A percentile compares a stretch with the other conserved stretches of the same genome.
Evolutionary conservation across 2,329 filamentous ascomycete species (phyloP).

Genomic region (Phialemonium atrogriseum): DNA sequence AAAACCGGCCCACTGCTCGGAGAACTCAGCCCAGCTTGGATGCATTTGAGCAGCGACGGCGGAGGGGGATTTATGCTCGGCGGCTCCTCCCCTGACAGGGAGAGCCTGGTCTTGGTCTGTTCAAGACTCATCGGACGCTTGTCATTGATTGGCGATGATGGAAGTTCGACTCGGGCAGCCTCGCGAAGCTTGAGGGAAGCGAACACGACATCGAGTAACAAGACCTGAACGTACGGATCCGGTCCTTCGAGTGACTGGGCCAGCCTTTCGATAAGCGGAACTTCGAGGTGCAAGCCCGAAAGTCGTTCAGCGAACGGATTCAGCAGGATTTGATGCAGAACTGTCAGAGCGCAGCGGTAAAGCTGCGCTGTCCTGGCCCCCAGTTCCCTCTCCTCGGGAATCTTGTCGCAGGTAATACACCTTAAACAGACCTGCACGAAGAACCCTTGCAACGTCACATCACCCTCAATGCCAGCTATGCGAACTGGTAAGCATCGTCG

Average conservation of each 20-base stretch:
- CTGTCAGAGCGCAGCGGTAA: conserved; percentile 60
- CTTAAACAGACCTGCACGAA: conserved; percentile 58
- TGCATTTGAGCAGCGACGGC: conserved; percentile 67
- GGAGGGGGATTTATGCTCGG: conserved; percentile 45
- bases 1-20: conserved; percentile 65
- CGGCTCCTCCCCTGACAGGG: conserved; percentile 23
- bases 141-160: conserved; percentile 37
- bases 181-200: conserved; percentile 62
- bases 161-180: conserved; percentile 26
- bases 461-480: conserved; percentile 43
- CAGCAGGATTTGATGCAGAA: conserved; percentile 61
- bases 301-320: conserved; percentile 53
- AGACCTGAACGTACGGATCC: conserved; percentile 65
- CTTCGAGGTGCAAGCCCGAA: conserved; percentile 59
- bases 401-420: conserved; percentile 43
- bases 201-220: conserved; percentile 71
- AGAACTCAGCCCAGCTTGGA: conserved; percentile 74
- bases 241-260: conserved; percentile 48
- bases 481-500: conserved; percentile 16
- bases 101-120: conserved; percentile 28
- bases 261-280: conserved; percentile 61
- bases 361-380: conserved; percentile 53
- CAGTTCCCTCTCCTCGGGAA: conserved; percentile 24
- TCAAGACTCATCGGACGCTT: conserved; percentile 36
- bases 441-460: conserved; percentile 58